phyloP scores from a whole-genome alignment of 805 yeast species.

The Zygotorulaspora chibaensis region DNA sequence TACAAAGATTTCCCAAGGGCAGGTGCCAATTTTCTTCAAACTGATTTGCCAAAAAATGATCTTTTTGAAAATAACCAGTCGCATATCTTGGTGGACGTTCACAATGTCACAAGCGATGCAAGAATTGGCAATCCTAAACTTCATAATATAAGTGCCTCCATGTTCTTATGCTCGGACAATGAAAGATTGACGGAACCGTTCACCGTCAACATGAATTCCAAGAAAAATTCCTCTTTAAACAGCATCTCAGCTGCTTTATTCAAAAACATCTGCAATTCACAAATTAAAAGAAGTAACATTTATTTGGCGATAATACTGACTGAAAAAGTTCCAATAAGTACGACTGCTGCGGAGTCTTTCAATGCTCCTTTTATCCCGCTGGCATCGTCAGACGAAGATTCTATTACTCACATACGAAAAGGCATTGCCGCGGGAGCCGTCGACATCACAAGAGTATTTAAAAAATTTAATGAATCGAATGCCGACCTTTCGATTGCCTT shows the following conservation, averaged over 20 bases:
- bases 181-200: slow-evolving; percentile 75
- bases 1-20: slow-evolving; percentile 64
- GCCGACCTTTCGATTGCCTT: slow-evolving; percentile 56
- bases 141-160: slow-evolving; percentile 60
- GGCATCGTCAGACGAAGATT: slow-evolving; percentile 13
- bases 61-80: slow-evolving; percentile 47
- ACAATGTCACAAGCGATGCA: slow-evolving; percentile 58
- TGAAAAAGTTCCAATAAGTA: slow-evolving; percentile 51
- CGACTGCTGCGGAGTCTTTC: slow-evolving; percentile 29
- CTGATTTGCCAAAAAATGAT: slow-evolving; percentile 45
- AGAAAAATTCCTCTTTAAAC: slow-evolving; percentile 55
- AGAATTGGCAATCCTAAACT: slow-evolving; percentile 60
- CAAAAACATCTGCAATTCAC: slow-evolving; percentile 60
- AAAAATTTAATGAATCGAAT: slow-evolving; percentile 56
- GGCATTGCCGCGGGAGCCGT: slow-evolving; percentile 89
- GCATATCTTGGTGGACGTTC: slow-evolving; percentile 73
- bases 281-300: slow-evolving; percentile 57
- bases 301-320: slow-evolving; percentile 73
- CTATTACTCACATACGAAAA: slow-evolving; percentile 49
- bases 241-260: slow-evolving; percentile 76
- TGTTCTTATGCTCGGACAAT: slow-evolving; percentile 62
- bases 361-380: slow-evolving; percentile 24
- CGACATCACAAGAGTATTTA: slow-evolving; percentile 75
- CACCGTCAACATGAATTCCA: slow-evolving; percentile 58
- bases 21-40: slow-evolving; percentile 33